A percentile compares a stretch with the other conserved stretches of the same genome.
These are phyloP conservation scores for Acorus calamus DNA, from an alignment of 106 monocot genomes.

Conservation along the genomic window DNA sequence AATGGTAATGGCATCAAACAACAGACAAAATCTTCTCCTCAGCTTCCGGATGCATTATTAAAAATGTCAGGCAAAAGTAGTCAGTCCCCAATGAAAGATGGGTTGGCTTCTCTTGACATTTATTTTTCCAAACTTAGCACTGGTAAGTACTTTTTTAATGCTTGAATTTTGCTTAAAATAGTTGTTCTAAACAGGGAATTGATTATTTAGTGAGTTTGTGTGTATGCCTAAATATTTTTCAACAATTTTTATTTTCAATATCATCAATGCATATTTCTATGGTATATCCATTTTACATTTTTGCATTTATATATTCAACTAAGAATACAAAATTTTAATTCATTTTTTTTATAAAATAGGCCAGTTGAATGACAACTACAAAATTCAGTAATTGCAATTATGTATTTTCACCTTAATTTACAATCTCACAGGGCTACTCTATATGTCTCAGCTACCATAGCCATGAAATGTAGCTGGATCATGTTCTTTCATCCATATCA, in stretches of 20 bases:
- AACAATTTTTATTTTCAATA: not conserved
- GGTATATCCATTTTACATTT: not conserved
- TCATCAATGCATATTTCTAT: not conserved
- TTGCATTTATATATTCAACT: not conserved
- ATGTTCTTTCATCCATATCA: too few species aligned
- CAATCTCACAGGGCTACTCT: too few species aligned
- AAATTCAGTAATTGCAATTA: too few species aligned
- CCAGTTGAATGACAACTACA: too few species aligned
- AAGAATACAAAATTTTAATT: too few species aligned
- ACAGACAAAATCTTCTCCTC: not conserved
- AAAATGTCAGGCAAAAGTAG: not conserved
- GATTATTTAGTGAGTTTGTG: not conserved
- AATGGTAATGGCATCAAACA: not conserved
- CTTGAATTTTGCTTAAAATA: too few species aligned
- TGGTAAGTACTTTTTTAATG: slow-evolving; percentile 16
- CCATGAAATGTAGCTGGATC: too few species aligned
- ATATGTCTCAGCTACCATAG: too few species aligned
- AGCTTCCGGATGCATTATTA: not conserved
- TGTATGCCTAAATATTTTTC: not conserved
- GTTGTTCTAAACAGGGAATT: too few species aligned
- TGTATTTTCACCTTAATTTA: too few species aligned
- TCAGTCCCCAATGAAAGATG: slow-evolving; percentile 4
- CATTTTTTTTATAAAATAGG: not conserved
- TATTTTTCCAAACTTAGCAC: slow-evolving; percentile 28
- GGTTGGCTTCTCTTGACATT: slow-evolving; percentile 29